phyloP scores from a whole-genome alignment of 2,329 filamentous ascomycete species.

The Neofusicoccum ribis region DNA sequence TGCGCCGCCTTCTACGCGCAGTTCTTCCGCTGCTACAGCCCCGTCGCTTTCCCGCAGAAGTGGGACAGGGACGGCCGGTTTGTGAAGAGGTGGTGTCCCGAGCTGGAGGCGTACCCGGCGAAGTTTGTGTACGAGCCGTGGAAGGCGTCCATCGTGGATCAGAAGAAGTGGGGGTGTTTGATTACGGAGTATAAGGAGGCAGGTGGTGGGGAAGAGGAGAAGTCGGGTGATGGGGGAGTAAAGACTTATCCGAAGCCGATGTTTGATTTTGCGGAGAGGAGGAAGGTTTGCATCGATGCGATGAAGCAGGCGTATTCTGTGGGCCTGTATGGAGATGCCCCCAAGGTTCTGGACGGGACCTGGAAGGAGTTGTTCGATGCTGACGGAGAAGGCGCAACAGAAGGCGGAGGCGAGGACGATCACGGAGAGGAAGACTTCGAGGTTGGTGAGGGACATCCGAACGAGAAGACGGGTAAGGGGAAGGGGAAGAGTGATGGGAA shows the following conservation, averaged over 20 bases:
- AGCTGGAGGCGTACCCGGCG: constrained; percentile 60
- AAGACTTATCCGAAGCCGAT: constrained; percentile 69
- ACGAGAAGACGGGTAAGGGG: not conserved
- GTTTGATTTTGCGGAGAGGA: constrained; percentile 69
- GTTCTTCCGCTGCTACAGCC: constrained; percentile 70
- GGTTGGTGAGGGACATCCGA: not conserved
- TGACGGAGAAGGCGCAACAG: constrained; percentile 30
- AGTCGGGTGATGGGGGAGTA: constrained; percentile 45
- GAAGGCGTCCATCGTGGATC: constrained; percentile 68
- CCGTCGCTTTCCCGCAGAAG: constrained; percentile 71
- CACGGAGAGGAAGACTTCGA: not conserved
- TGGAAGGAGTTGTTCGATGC: constrained; percentile 54
- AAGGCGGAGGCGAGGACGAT: not conserved
- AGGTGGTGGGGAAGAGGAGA: constrained; percentile 24
- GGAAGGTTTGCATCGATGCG: constrained; percentile 62
- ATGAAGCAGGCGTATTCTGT: constrained; percentile 72
- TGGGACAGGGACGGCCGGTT: constrained; percentile 71
- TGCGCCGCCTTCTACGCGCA: constrained; percentile 75
- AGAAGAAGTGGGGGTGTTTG: constrained; percentile 67
- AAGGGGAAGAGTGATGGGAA: not conserved
- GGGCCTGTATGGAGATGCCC: constrained; percentile 64
- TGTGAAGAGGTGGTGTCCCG: constrained; percentile 66
- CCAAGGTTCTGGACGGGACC: constrained; percentile 61
- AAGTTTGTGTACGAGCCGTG: constrained; percentile 81
- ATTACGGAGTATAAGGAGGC: constrained; percentile 51